Base-by-base conservation (phyloP, 371 early-diverging fungal genomes). In the Apophysomyces sp. region DNA sequence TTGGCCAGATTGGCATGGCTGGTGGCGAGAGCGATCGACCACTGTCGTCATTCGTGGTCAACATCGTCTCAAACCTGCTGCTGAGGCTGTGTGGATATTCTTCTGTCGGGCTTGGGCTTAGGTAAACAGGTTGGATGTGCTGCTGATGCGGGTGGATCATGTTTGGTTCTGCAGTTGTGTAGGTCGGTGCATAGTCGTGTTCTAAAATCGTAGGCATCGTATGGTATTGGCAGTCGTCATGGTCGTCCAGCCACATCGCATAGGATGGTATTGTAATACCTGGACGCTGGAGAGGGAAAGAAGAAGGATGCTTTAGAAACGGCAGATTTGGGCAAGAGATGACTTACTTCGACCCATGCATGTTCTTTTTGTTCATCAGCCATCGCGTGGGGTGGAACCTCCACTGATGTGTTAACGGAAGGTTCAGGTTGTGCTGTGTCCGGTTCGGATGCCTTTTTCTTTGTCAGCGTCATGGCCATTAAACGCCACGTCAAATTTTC, bases 401-500 rank as follows among this genome's bases (percentile, higher is more conserved):
- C n/a, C 15, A n/a, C 11, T 3, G 37, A 3, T 3, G 37, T 5
- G 5, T 11, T 37, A 37, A 37, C 37, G 37, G 37, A 2, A 5
- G 11, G 37, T 11, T 11, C 37, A 37, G 37, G 11, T 37, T 21
- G 9, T 21, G 49, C 16, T 44, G 49, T 9, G 16, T 67, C 76
- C 34, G 63, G 63, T 40, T 77, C 73, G 65, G 72, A 62, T 3
- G 44, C 4, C 15, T 59, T 49, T 18, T 59, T 59, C 44, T 78
- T 73, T 54, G 69, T 75, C 2, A 78, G 54, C 12, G 78, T 74
- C 72, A 84, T 72, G 12, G 81, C 81, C 87, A 87, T 85, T 67
- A 80, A 74, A 18, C 87, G 80, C 87, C 87, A 87, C 3, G 85
- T 80, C 26, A 84, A 49, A 66, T 87, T 87, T 60, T 87, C 87